Conservation (phyloP, 2,329 filamentous ascomycete species). For the Nemania sp. region DNA sequence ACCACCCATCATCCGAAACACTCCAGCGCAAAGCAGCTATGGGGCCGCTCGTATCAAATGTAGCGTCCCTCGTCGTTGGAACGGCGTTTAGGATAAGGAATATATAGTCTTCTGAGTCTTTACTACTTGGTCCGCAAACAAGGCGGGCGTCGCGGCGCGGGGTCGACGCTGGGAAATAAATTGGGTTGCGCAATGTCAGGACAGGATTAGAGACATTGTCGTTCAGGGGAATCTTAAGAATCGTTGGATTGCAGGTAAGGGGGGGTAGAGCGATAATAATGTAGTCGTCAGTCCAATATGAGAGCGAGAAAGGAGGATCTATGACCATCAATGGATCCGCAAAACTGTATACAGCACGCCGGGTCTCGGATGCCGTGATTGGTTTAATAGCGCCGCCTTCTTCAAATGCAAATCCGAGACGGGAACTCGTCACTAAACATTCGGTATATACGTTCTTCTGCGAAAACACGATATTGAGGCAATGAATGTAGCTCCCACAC, state of each 20-base stretch:
- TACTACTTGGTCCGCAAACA: constrained; percentile 18
- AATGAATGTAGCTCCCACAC: constrained; percentile 21
- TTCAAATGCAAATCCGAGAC: not conserved
- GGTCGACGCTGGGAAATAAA: constrained; percentile 32
- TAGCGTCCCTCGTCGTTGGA: not conserved
- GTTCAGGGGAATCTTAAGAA: constrained; percentile 30
- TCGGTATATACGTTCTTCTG: constrained; percentile 9
- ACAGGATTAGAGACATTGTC: not conserved
- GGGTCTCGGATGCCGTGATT: constrained; percentile 1
- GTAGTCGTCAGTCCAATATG: constrained; percentile 23
- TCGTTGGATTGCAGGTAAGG: constrained; percentile 32
- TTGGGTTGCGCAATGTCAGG: constrained; percentile 19
- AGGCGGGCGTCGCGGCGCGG: constrained; percentile 25
- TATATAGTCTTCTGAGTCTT: constrained; percentile 24
- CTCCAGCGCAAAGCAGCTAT: constrained; percentile 31
- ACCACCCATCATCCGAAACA: constrained; percentile 27
- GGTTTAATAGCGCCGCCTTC: not conserved
- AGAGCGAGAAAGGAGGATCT: constrained; percentile 22
- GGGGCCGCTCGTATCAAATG: constrained; percentile 10
- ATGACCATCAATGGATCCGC: constrained; percentile 15
- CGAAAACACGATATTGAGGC: constrained; percentile 16
- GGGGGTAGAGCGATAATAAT: constrained; percentile 30
- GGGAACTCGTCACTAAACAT: constrained; percentile 11
- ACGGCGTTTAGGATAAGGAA: constrained; percentile 31
- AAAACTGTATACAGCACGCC: constrained; percentile 17